Percentiles rank a stretch among this genome's conserved stretches.
Conservation (phyloP, 192 early-diverging fungal species). For the Gryganskiella cystojenkinii region DNA sequence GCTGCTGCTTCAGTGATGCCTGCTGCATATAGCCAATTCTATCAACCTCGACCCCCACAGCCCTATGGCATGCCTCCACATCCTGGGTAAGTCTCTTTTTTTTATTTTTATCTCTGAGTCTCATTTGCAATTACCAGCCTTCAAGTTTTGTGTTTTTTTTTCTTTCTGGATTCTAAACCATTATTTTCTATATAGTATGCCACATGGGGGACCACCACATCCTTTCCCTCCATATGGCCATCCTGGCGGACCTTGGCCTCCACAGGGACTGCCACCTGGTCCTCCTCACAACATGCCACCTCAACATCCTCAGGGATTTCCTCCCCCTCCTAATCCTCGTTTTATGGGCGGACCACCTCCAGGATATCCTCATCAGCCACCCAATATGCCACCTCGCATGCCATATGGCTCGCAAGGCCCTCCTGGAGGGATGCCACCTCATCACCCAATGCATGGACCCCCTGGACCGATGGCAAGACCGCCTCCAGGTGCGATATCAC, state of each 20-base stretch:
- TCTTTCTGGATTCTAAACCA: background rate
- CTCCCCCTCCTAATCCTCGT: slow-evolving; percentile 59
- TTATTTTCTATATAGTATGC: slow-evolving; percentile 20
- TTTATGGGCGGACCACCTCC: slow-evolving; percentile 58
- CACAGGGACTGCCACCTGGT: slow-evolving; percentile 26
- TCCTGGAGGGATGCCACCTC: slow-evolving; percentile 10
- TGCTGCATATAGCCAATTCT: slow-evolving; percentile 67
- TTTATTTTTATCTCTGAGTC: background rate
- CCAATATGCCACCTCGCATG: slow-evolving; percentile 38
- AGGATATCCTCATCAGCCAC: slow-evolving; percentile 44
- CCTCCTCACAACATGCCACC: slow-evolving; percentile 54
- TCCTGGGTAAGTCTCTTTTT: slow-evolving; percentile 35
- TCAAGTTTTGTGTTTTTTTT: too few relatives aligned
- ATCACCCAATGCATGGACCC: background rate
- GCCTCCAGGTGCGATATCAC: background rate
- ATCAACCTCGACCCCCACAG: slow-evolving; percentile 55
- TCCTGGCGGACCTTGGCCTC: slow-evolving; percentile 32
- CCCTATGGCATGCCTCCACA: slow-evolving; percentile 28
- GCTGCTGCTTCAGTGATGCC: slow-evolving; percentile 61
- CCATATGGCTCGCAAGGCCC: slow-evolving; percentile 31
- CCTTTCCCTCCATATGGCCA: slow-evolving; percentile 50
- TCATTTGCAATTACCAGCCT: background rate
- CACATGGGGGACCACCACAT: slow-evolving; percentile 36
- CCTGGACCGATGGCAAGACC: slow-evolving; percentile 5
- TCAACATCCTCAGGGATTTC: slow-evolving; percentile 57